Evolutionary conservation across 805 yeast genomes (phyloP).

Genomic region (Phaffomyces opuntiae): DNA sequence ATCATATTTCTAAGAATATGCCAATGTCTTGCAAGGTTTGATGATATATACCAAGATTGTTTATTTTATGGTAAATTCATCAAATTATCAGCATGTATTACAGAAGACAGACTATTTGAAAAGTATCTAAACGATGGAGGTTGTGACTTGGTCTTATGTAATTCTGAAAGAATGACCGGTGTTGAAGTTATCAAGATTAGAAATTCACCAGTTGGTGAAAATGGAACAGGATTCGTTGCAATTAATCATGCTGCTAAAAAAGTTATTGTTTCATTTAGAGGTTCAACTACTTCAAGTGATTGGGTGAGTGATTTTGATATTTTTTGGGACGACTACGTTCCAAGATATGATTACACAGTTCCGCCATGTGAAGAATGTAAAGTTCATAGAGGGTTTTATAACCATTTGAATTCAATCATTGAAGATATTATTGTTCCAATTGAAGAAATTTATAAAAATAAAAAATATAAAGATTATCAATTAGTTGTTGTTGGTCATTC

Average conservation of each 20-base stretch:
- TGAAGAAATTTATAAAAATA: conserved; percentile 23
- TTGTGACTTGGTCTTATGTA: conserved; percentile 16
- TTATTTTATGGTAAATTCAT: conserved; percentile 15
- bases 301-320: conserved; percentile 59
- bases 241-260: conserved; percentile 38
- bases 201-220: conserved; percentile 12
- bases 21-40: not conserved
- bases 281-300: conserved; percentile 57
- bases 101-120: conserved; percentile 9
- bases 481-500: conserved; percentile 67
- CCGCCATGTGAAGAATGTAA: conserved; percentile 42
- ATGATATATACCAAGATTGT: conserved; percentile 12
- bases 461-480: conserved; percentile 39
- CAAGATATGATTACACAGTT: conserved; percentile 9
- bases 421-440: conserved; percentile 23
- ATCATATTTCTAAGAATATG: not conserved
- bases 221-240: conserved; percentile 52
- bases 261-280: conserved; percentile 55
- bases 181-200: conserved; percentile 13
- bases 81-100: conserved; percentile 19
- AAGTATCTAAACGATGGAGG: conserved; percentile 13
- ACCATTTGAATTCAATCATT: conserved; percentile 37
- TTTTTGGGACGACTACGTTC: conserved; percentile 13
- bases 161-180: conserved; percentile 1
- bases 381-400: conserved; percentile 61